Percentiles rank a stretch among this genome's conserved stretches.
Evolutionary conservation across 2,329 filamentous ascomycete genomes (phyloP).

Genomic region (Fusarium temperatum): DNA sequence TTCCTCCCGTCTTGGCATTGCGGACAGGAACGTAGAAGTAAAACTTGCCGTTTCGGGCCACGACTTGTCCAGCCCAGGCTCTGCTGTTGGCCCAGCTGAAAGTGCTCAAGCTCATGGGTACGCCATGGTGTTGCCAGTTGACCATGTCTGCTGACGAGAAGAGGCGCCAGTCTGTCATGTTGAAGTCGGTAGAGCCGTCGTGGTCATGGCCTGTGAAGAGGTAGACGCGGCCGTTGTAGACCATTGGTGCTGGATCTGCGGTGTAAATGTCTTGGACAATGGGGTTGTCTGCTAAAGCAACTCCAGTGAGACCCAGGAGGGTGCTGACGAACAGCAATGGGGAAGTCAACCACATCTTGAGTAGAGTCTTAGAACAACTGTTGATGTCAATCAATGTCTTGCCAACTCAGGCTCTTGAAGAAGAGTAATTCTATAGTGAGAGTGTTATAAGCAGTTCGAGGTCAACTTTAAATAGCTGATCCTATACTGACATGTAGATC

Average conservation of each 20-base stretch:
- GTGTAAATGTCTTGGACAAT: conserved; percentile 44
- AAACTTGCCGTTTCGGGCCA: conserved; percentile 46
- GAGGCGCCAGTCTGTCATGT: conserved; percentile 51
- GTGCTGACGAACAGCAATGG: background rate
- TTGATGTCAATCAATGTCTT: accelerated
- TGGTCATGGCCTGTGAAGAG: conserved; percentile 49
- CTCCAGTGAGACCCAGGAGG: background rate
- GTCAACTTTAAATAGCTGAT: background rate
- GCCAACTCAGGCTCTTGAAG: background rate
- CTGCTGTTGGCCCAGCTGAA: conserved; percentile 49
- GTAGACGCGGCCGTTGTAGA: conserved; percentile 49
- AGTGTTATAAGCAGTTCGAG: background rate
- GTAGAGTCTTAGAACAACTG: no score
- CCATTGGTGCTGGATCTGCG: conserved; percentile 51
- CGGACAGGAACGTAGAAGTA: conserved; percentile 51
- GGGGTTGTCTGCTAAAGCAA: conserved; percentile 5
- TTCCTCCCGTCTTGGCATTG: conserved; percentile 42
- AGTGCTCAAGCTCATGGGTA: conserved; percentile 41
- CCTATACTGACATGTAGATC: background rate
- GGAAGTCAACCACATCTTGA: background rate
- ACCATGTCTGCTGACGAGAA: conserved; percentile 44
- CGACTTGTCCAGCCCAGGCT: conserved; percentile 50
- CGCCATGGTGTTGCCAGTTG: conserved; percentile 47
- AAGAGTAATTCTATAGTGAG: background rate
- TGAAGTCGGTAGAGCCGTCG: conserved; percentile 46